These are phyloP conservation scores for Calocybe cyanea DNA, from an alignment of 768 basidiomycete genomes.

Conservation along the genomic window DNA sequence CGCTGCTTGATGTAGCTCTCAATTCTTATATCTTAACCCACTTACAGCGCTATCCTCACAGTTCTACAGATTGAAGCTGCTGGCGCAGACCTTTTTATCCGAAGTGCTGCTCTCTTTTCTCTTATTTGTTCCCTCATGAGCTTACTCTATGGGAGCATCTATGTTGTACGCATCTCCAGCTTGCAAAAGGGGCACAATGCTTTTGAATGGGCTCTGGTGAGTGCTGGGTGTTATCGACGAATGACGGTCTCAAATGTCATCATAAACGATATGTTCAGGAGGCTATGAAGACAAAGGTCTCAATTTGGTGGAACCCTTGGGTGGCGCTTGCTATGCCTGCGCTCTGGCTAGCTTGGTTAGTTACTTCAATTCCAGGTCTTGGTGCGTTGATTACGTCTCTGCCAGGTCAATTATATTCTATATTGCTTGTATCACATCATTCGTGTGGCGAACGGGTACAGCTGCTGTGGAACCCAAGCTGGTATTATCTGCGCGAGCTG, in stretches of 20 bases:
- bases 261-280: slow-evolving; percentile 33
- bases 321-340: slow-evolving; percentile 58
- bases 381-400: background rate
- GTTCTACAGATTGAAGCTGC: slow-evolving; percentile 57
- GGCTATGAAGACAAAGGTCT: slow-evolving; percentile 31
- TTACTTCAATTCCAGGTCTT: background rate
- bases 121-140: slow-evolving; percentile 67
- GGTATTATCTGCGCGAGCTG: slow-evolving; percentile 35
- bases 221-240: slow-evolving; percentile 26
- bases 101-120: slow-evolving; percentile 58
- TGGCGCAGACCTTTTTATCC: slow-evolving; percentile 53
- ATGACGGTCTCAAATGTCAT: background rate
- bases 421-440: slow-evolving; percentile 45
- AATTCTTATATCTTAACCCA: background rate
- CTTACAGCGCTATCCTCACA: slow-evolving; percentile 62
- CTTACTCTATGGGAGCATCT: slow-evolving; percentile 68
- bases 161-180: slow-evolving; percentile 66
- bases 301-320: slow-evolving; percentile 58
- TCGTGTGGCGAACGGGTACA: slow-evolving; percentile 59
- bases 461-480: slow-evolving; percentile 31
- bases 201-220: slow-evolving; percentile 67
- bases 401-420: slow-evolving; percentile 51
- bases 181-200: slow-evolving; percentile 73
- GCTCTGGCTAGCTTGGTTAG: slow-evolving; percentile 57
- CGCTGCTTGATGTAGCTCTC: background rate